Percentiles rank a stretch among this genome's conserved stretches.
Conservation (phyloP, 441 rosid genomes). For the Croton laevigatus region DNA sequence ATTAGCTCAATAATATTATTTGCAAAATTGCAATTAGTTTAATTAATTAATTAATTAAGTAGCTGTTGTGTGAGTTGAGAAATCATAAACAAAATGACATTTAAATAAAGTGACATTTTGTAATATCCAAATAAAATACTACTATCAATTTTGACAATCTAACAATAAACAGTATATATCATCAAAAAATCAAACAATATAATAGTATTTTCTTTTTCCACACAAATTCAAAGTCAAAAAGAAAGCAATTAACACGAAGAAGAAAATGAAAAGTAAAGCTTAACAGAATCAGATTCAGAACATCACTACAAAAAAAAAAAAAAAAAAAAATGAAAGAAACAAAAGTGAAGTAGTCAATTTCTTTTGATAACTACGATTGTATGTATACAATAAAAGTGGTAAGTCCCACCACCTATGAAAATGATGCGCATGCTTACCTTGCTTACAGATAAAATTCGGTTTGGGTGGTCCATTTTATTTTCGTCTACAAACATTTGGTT, state of each 20-base stretch:
- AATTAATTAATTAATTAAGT: neutral
- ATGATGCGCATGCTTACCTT: conserved; percentile 26
- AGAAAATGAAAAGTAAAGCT: conserved; percentile 8
- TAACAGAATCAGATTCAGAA: conserved; percentile 11
- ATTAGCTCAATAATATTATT: no score
- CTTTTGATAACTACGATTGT: conserved; percentile 6
- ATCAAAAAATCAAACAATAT: neutral
- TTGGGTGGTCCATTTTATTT: neutral
- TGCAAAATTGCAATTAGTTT: no score
- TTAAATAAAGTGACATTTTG: no score
- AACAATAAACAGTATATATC: neutral
- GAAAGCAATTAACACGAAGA: neutral
- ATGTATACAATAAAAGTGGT: conserved; percentile 1
- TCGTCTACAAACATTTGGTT: no score
- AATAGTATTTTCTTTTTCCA: no score
- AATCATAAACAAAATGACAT: no score
- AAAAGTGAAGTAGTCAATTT: conserved; percentile 23
- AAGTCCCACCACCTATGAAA: conserved; percentile 23
- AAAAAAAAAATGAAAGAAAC: no score
- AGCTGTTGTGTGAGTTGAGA: no score
- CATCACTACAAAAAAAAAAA: neutral
- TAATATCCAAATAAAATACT: no score
- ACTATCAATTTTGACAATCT: neutral
- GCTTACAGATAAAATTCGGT: neutral
- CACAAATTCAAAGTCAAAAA: neutral